phyloP scores from a whole-genome alignment of 1,284 basidiomycete genomes.

The Psilocybe mexicana region DNA sequence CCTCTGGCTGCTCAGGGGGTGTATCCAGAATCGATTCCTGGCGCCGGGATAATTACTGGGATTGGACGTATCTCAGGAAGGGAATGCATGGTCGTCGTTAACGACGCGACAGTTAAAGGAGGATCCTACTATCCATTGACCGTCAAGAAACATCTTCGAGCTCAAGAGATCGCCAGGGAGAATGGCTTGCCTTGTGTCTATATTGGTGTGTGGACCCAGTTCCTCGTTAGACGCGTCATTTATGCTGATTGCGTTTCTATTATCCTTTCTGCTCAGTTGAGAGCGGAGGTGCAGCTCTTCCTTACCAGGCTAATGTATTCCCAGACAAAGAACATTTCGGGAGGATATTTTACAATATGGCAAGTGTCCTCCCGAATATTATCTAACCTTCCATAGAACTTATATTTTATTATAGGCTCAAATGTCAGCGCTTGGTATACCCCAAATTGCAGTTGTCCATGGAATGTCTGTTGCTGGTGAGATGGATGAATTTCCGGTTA shows the following conservation, averaged over 20 bases:
- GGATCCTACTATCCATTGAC: conserved; percentile 94
- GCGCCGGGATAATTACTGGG: conserved; percentile 90
- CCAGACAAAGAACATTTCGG: conserved; percentile 94
- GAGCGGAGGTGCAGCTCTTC: conserved; percentile 91
- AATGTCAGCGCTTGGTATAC: conserved; percentile 88
- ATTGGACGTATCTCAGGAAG: conserved; percentile 79
- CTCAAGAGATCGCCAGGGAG: conserved; percentile 91
- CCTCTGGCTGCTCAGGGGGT: conserved; percentile 86
- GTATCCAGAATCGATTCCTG: conserved; percentile 82
- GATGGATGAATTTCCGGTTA: conserved; percentile 8
- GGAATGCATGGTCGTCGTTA: conserved; percentile 89
- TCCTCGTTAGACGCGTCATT: neutral
- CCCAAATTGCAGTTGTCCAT: conserved; percentile 91
- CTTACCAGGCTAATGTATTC: conserved; percentile 91
- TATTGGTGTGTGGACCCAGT: conserved; percentile 67
- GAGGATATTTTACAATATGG: conserved; percentile 97
- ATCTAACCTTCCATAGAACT: neutral
- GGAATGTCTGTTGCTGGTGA: conserved; percentile 89
- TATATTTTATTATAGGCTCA: conserved; percentile 56
- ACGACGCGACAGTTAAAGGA: conserved; percentile 93
- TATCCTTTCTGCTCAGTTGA: conserved; percentile 59
- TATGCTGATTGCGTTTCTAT: neutral
- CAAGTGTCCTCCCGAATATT: conserved; percentile 29
- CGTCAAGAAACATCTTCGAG: conserved; percentile 93
- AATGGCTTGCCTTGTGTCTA: conserved; percentile 92